Percentiles rank a stretch among this genome's conserved stretches.
These are phyloP conservation scores for Verticillium longisporum DNA, from an alignment of 2,329 filamentous ascomycete genomes.

Conservation along the genomic window DNA sequence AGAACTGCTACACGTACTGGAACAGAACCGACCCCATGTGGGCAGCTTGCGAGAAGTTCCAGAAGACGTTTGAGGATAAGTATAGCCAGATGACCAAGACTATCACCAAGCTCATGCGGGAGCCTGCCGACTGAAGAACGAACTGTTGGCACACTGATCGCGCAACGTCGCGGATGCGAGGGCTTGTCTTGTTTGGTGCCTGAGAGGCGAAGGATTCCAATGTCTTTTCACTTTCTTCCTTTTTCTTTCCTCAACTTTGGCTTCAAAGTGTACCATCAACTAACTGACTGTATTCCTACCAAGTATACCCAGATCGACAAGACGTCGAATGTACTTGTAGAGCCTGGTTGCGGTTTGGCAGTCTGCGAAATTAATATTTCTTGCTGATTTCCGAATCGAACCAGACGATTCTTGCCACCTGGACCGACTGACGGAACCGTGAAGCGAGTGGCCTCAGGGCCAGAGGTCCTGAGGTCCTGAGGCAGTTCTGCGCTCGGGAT, in stretches of 20 bases:
- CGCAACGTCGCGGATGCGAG: too few species aligned
- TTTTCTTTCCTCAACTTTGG: neutral
- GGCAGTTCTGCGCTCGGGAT: neutral
- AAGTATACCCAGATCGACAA: neutral
- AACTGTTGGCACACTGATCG: too few species aligned
- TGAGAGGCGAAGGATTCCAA: too few species aligned
- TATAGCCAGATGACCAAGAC: slow-evolving; percentile 53
- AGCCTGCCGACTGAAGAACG: slow-evolving; percentile 23
- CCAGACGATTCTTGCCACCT: too few species aligned
- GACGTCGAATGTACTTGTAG: neutral
- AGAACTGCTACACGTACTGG: slow-evolving; percentile 61
- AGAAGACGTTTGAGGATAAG: slow-evolving; percentile 54
- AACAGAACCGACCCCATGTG: slow-evolving; percentile 48
- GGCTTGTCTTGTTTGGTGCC: too few species aligned
- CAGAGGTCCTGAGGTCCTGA: too few species aligned
- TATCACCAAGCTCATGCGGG: slow-evolving; percentile 45
- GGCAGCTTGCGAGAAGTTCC: slow-evolving; percentile 47
- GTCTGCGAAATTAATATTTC: neutral
- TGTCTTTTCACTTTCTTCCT: too few species aligned
- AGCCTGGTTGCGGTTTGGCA: neutral
- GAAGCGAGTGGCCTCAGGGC: too few species aligned
- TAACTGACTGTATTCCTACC: neutral
- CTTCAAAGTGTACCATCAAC: neutral
- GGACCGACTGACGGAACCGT: too few species aligned
- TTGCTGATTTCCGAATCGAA: neutral